phyloP scores from a whole-genome alignment of 768 basidiomycete genomes.

The Tylopilus vinaceipallidus region DNA sequence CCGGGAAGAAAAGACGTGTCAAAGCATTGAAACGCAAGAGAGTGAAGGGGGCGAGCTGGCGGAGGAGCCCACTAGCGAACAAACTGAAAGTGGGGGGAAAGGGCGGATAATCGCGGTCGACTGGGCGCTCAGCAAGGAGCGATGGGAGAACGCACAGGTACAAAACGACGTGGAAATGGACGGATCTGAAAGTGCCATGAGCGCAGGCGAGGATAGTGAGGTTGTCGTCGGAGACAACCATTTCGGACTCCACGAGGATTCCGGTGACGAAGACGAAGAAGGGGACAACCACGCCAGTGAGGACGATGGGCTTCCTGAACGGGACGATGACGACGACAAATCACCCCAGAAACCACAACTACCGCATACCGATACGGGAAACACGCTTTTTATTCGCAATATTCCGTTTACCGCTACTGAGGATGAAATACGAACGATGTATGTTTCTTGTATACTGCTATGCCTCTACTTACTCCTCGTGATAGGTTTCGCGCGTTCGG shows the following conservation, averaged over 20 bases:
- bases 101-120: constrained; percentile 86
- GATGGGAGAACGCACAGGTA: constrained; percentile 83
- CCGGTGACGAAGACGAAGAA: constrained; percentile 30
- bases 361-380: constrained; percentile 83
- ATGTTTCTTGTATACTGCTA: constrained; percentile 29
- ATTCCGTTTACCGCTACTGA: constrained; percentile 90
- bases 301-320: constrained; percentile 15
- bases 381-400: constrained; percentile 92
- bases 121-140: constrained; percentile 94
- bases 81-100: constrained; percentile 34
- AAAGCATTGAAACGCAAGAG: constrained; percentile 28
- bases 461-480: background rate
- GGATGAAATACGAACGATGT: constrained; percentile 87
- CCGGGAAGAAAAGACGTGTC: constrained; percentile 47
- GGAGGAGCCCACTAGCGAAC: constrained; percentile 34
- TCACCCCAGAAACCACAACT: constrained; percentile 61
- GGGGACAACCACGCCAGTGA: constrained; percentile 28
- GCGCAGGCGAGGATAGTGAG: constrained; percentile 24
- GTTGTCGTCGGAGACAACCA: constrained; percentile 40
- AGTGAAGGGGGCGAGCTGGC: constrained; percentile 38
- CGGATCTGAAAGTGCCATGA: constrained; percentile 27
- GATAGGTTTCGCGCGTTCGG: constrained; percentile 84
- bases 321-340: constrained; percentile 31
- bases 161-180: constrained; percentile 38
- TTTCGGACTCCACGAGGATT: constrained; percentile 43